Evolutionary conservation across 2,329 filamentous ascomycete genomes (phyloP).

Genomic region (Blastomyces parvus): DNA sequence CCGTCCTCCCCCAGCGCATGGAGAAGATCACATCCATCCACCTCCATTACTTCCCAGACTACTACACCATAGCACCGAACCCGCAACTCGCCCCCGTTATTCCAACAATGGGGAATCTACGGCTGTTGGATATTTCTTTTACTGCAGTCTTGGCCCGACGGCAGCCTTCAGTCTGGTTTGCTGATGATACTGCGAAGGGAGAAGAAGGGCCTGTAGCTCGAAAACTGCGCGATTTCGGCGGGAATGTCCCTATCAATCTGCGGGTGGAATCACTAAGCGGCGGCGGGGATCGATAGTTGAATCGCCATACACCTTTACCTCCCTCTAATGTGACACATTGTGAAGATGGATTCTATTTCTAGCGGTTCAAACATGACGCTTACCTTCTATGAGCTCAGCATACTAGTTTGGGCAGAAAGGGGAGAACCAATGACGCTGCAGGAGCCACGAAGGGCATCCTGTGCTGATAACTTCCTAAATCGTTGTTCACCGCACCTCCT

Average conservation of each 20-base stretch:
- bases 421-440: too few species aligned
- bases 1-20: constrained; percentile 2
- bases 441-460: too few species aligned
- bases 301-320: background rate
- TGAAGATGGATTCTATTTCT: background rate
- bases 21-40: background rate
- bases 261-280: background rate
- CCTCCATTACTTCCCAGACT: background rate
- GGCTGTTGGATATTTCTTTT: background rate
- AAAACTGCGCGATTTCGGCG: background rate
- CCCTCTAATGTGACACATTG: background rate
- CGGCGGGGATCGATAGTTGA: background rate
- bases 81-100: background rate
- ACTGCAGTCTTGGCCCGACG: background rate
- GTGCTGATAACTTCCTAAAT: too few species aligned
- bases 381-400: background rate
- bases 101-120: background rate
- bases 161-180: too few species aligned
- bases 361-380: background rate
- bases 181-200: background rate
- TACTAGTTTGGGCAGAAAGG: background rate
- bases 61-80: too few species aligned
- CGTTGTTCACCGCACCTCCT: too few species aligned
- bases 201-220: background rate
- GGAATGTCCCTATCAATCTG: background rate